Conservation (phyloP, 2,329 filamentous ascomycete genomes). For the Aspergillus sp. region DNA sequence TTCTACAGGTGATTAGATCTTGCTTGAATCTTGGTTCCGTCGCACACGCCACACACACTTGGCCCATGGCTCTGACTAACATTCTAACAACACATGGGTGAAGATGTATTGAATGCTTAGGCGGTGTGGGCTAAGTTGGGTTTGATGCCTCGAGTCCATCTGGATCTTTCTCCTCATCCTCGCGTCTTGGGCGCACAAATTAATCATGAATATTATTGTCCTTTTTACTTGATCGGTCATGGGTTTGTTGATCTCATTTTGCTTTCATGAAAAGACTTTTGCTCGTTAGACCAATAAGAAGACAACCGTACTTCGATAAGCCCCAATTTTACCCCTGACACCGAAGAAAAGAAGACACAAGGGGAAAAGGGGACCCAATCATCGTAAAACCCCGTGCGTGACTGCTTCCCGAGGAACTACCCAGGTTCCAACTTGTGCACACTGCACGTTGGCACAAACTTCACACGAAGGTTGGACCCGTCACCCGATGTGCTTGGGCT, state of each 20-base stretch:
- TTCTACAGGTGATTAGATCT: background rate
- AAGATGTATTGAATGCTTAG: background rate
- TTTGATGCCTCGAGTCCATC: background rate
- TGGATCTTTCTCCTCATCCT: background rate
- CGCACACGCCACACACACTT: background rate
- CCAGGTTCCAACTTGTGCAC: background rate
- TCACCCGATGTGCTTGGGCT: background rate
- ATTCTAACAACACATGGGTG: background rate
- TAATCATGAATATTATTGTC: background rate
- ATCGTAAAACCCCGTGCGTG: background rate
- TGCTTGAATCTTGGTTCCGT: background rate
- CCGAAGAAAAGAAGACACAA: background rate
- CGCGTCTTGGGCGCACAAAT: background rate
- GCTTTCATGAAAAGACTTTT: background rate
- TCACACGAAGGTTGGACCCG: background rate
- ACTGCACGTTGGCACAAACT: too few relatives aligned
- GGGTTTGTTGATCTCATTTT: slow-evolving; percentile 6
- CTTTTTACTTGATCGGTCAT: background rate
- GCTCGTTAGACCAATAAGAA: background rate
- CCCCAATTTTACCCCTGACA: slow-evolving; percentile 6
- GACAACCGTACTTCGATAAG: background rate
- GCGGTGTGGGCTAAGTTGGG: background rate
- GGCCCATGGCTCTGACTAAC: background rate
- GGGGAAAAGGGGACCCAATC: slow-evolving; percentile 11
- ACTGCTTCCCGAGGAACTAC: background rate